These are phyloP conservation scores for Dictyostelium citrinum DNA, from an alignment of 78 protist genomes.

Conservation along the genomic window DNA sequence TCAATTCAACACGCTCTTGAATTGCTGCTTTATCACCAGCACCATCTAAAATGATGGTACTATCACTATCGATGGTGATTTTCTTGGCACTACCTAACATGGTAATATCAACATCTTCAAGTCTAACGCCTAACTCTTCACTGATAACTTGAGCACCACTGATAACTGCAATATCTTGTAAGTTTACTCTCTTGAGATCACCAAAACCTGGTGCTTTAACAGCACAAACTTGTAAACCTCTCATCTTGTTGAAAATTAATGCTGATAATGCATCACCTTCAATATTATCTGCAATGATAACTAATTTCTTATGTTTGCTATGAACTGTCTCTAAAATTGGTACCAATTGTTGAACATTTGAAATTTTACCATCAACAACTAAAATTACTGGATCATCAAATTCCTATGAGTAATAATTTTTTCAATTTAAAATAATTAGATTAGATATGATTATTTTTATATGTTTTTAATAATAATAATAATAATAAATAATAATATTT, in stretches of 20 bases:
- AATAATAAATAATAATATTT: too few species aligned
- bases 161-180: conserved; percentile 98
- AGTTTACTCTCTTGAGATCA: conserved; percentile 93
- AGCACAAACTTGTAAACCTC: conserved; percentile 93
- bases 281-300: conserved; percentile 97
- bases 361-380: conserved; percentile 85
- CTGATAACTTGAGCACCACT: conserved; percentile 94
- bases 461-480: too few species aligned
- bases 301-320: conserved; percentile 80
- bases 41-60: conserved; percentile 97
- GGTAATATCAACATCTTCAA: conserved; percentile 72
- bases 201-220: conserved; percentile 99
- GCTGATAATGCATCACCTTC: conserved; percentile 96
- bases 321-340: conserved; percentile 92
- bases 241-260: conserved; percentile 94
- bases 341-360: conserved; percentile 85
- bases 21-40: conserved; percentile 90
- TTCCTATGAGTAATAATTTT: too few species aligned
- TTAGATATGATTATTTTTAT: too few species aligned
- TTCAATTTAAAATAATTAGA: too few species aligned
- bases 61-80: conserved; percentile 90
- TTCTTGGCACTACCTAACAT: conserved; percentile 93
- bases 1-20: conserved; percentile 91
- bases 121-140: conserved; percentile 79
- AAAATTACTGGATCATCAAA: conserved; percentile 92